Conservation (phyloP, 768 basidiomycete genomes). For the Amanita pallidorosea region DNA sequence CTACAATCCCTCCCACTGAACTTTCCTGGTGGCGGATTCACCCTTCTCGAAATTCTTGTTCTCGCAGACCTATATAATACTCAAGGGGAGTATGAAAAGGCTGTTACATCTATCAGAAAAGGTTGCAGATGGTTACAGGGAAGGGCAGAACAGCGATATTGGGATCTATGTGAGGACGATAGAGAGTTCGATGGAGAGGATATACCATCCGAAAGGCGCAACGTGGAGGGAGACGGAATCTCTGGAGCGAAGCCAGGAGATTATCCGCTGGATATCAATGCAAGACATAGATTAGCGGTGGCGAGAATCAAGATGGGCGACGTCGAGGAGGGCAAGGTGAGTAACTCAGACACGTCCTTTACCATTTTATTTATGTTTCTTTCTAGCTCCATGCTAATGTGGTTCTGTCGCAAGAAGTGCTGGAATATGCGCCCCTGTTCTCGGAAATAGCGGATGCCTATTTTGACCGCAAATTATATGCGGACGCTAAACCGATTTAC, state of each 20-base stretch:
- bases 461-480: constrained; percentile 65
- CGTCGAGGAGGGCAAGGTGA: constrained; percentile 71
- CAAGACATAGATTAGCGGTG: constrained; percentile 76
- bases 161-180: constrained; percentile 81
- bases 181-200: constrained; percentile 67
- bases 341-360: constrained; percentile 10
- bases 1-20: constrained; percentile 11
- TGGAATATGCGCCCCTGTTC: constrained; percentile 72
- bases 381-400: constrained; percentile 65
- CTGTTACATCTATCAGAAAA: constrained; percentile 55
- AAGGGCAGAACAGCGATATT: constrained; percentile 56
- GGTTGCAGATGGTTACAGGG: constrained; percentile 93
- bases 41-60: constrained; percentile 62
- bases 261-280: constrained; percentile 60
- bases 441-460: constrained; percentile 81
- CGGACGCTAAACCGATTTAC: constrained; percentile 72
- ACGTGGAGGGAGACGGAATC: constrained; percentile 29
- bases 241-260: constrained; percentile 32
- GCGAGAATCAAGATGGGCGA: constrained; percentile 76
- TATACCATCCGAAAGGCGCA: constrained; percentile 13
- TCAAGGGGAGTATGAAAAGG: constrained; percentile 54
- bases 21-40: constrained; percentile 44
- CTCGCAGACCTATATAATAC: constrained; percentile 79
- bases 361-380: background rate
- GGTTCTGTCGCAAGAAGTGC: constrained; percentile 59